Percentiles rank a stretch among this genome's conserved stretches.
Conservation (phyloP, 805 yeast genomes). For the Lipomyces sp. region DNA sequence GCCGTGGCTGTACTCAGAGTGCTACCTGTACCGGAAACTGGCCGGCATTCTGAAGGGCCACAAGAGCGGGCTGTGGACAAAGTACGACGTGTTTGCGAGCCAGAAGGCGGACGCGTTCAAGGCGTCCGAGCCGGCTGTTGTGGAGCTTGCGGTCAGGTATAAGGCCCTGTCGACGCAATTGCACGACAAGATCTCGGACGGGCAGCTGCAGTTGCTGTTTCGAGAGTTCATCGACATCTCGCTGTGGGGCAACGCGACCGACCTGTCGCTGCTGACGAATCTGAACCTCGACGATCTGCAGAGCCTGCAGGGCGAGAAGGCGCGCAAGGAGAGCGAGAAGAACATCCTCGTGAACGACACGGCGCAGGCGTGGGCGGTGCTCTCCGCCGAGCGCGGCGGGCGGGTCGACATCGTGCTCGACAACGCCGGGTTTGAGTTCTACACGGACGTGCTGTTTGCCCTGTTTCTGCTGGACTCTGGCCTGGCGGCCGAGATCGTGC, state of each 20-base stretch:
- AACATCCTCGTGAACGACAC: slow-evolving; percentile 31
- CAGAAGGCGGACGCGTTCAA: slow-evolving; percentile 72
- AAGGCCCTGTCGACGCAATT: slow-evolving; percentile 41
- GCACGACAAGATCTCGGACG: slow-evolving; percentile 19
- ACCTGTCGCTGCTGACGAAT: slow-evolving; percentile 81
- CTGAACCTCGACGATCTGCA: slow-evolving; percentile 83
- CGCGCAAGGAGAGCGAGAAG: slow-evolving; percentile 47
- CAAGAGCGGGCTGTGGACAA: slow-evolving; percentile 45
- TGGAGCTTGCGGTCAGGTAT: slow-evolving; percentile 71
- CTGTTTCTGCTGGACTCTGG: slow-evolving; percentile 67
- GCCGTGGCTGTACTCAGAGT: slow-evolving; percentile 88
- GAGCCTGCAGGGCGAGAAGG: slow-evolving; percentile 85
- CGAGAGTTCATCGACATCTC: slow-evolving; percentile 83
- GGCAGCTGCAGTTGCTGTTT: slow-evolving; percentile 32
- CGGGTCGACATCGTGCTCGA: slow-evolving; percentile 48
- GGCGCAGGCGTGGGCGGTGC: slow-evolving; percentile 26
- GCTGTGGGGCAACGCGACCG: slow-evolving; percentile 98
- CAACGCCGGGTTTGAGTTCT: slow-evolving; percentile 92
- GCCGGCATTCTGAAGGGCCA: slow-evolving; percentile 36
- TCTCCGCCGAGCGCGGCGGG: slow-evolving; percentile 8
- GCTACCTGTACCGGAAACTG: slow-evolving; percentile 67
- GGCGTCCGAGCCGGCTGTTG: slow-evolving; percentile 72
- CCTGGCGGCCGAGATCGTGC: slow-evolving; percentile 57
- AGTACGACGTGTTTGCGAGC: slow-evolving; percentile 69
- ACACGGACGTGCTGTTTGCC: slow-evolving; percentile 70